A percentile compares a stretch with the other conserved stretches of the same genome.
These are phyloP conservation scores for Neopestalotiopsis clavispora DNA, from an alignment of 2,329 filamentous ascomycete genomes.

Conservation along the genomic window DNA sequence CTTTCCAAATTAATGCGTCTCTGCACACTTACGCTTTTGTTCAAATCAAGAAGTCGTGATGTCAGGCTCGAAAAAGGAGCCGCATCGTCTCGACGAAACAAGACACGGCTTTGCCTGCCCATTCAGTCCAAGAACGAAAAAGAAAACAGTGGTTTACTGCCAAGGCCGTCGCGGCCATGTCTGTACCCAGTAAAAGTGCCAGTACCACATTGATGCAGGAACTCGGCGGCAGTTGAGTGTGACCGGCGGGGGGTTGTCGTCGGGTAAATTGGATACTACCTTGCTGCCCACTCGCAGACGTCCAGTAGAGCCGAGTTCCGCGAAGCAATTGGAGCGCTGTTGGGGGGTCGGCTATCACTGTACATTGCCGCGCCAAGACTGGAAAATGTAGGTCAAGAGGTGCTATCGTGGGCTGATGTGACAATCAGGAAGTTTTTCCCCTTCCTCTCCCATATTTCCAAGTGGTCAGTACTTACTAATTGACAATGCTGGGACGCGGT, in stretches of 20 bases:
- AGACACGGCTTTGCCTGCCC: not conserved
- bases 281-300: not conserved
- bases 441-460: not conserved
- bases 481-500: no score
- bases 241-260: not conserved
- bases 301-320: not conserved
- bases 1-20: no score
- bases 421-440: not conserved
- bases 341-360: not conserved
- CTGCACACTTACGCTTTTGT: no score
- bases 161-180: no score
- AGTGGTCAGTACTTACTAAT: no score
- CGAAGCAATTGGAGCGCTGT: not conserved
- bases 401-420: not conserved
- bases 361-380: not conserved
- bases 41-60: not conserved
- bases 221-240: not conserved
- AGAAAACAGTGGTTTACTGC: no score
- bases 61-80: not conserved
- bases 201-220: not conserved
- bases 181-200: not conserved
- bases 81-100: not conserved
- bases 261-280: not conserved
- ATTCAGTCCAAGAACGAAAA: not conserved
- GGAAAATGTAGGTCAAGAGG: not conserved